phyloP scores from a whole-genome alignment of 2,329 filamentous ascomycete species.

The Ophiostoma ips region DNA sequence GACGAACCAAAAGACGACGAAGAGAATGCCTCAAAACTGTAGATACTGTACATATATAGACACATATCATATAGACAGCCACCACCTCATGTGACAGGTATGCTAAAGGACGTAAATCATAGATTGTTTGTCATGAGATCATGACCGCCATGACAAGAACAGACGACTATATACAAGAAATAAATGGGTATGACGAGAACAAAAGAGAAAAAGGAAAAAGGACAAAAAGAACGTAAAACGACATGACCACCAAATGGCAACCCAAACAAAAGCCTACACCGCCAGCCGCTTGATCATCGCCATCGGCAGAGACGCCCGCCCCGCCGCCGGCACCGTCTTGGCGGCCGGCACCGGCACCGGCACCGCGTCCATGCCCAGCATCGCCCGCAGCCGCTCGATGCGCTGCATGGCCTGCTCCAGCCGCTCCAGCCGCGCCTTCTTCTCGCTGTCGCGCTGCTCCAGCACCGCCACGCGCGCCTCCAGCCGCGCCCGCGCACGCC shows the following conservation, averaged over 20 bases:
- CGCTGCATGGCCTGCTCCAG: slow-evolving; percentile 57
- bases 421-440: slow-evolving; percentile 51
- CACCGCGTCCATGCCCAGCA: slow-evolving; percentile 37
- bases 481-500: slow-evolving; percentile 54
- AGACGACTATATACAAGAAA: not conserved
- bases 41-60: no score
- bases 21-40: not conserved
- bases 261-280: no score
- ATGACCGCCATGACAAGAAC: not conserved
- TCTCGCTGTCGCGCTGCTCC: slow-evolving; percentile 56
- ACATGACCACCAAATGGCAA: not conserved
- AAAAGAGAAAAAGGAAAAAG: not conserved
- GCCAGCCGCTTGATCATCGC: no score
- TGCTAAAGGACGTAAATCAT: no score
- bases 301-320: no score
- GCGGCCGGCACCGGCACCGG: no score
- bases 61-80: no score
- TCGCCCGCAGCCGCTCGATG: slow-evolving; percentile 54
- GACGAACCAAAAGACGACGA: not conserved
- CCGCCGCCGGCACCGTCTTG: not conserved
- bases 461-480: slow-evolving; percentile 56
- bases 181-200: not conserved
- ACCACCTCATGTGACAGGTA: no score
- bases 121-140: no score
- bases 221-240: not conserved